These are phyloP conservation scores for Dichotomopilus funicola DNA, from an alignment of 2,329 filamentous ascomycete species.

Conservation along the genomic window DNA sequence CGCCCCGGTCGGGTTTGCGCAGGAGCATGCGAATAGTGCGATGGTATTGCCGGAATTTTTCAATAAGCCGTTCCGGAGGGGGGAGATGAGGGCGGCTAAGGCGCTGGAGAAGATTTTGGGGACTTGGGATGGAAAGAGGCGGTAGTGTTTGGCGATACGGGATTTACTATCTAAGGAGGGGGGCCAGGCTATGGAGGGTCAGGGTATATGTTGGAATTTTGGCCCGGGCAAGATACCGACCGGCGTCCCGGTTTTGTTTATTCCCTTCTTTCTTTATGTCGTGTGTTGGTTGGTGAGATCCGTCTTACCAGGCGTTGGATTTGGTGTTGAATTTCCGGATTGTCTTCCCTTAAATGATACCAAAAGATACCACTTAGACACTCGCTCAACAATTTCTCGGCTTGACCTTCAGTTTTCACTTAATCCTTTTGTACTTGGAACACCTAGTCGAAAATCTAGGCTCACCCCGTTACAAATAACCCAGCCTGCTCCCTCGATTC, in stretches of 20 bases:
- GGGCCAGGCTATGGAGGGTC: not conserved
- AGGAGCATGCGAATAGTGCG: constrained; percentile 68
- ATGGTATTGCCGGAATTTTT: constrained; percentile 58
- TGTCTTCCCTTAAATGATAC: not conserved
- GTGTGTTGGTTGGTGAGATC: not conserved
- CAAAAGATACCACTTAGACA: constrained; percentile 22
- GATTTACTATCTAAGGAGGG: constrained; percentile 15
- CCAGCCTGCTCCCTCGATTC: too few relatives aligned
- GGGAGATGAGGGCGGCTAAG: constrained; percentile 52
- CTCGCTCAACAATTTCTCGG: constrained; percentile 15
- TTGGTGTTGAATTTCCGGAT: not conserved
- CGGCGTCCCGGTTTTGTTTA: too few relatives aligned
- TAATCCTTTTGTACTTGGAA: too few relatives aligned
- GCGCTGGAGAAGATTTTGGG: constrained; percentile 46
- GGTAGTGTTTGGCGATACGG: constrained; percentile 11
- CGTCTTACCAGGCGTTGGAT: not conserved
- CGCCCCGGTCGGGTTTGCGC: constrained; percentile 63
- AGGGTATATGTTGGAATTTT: too few relatives aligned
- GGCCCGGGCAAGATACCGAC: too few relatives aligned
- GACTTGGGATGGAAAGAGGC: constrained; percentile 45
- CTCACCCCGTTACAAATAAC: too few relatives aligned
- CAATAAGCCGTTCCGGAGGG: constrained; percentile 52
- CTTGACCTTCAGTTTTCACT: not conserved
- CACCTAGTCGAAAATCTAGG: too few relatives aligned
- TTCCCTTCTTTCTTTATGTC: too few relatives aligned